Percentiles rank a stretch among this genome's conserved stretches.
Evolutionary conservation across 305 asterid genomes (phyloP).

Genomic region (Fraxinus platypoda): DNA sequence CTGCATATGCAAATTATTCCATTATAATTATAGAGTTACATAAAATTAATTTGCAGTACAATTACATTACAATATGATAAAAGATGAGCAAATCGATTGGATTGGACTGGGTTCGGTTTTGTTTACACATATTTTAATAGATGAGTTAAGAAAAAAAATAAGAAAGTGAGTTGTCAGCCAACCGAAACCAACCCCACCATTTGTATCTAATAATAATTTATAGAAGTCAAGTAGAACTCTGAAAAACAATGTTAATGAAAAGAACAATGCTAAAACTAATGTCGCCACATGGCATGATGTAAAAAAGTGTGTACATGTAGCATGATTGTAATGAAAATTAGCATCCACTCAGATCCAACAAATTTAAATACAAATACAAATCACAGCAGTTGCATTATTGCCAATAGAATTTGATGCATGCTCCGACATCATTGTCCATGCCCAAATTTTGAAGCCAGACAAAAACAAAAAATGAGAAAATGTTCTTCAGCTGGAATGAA

Average conservation of each 20-base stretch:
- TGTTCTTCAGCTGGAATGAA: conserved; percentile 22
- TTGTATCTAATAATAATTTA: not conserved
- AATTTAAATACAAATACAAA: conserved; percentile 4
- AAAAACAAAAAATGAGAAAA: conserved; percentile 15
- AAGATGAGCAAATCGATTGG: not conserved
- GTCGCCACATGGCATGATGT: no score
- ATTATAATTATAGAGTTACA: not conserved
- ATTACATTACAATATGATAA: no score
- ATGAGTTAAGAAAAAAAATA: not conserved
- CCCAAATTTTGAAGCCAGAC: conserved; percentile 2
- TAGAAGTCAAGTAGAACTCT: not conserved
- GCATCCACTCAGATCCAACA: not conserved
- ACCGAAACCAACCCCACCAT: not conserved
- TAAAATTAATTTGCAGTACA: not conserved
- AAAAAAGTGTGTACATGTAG: no score
- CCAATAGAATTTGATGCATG: conserved; percentile 13
- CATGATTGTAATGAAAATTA: not conserved
- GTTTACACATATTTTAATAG: not conserved
- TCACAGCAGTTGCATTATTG: conserved; percentile 35
- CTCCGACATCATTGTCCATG: not conserved
- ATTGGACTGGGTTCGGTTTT: no score
- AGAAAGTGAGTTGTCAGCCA: not conserved
- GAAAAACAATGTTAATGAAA: not conserved
- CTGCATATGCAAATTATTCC: not conserved
- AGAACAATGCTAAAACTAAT: no score